Conservation (phyloP, 805 yeast genomes). For the Nakazawaea ambrosiae region DNA sequence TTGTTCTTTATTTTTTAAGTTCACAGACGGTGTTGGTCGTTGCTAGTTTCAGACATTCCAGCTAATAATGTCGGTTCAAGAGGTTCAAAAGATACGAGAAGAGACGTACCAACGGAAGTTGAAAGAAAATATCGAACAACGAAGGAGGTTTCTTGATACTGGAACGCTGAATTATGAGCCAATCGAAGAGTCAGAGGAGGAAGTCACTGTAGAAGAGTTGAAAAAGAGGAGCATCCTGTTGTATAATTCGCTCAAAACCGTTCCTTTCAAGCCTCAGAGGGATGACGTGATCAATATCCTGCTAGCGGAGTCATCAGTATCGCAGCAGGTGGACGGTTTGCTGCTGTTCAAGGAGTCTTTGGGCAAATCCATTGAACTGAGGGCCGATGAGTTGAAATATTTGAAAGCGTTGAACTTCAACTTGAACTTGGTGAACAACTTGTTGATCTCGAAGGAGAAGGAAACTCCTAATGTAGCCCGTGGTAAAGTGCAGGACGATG, state of each 20-base stretch:
- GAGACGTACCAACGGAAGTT: constrained; percentile 9
- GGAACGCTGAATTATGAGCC: neutral
- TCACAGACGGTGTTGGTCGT: no score
- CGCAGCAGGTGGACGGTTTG: constrained; percentile 12
- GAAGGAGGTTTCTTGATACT: neutral
- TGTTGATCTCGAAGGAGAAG: constrained; percentile 9
- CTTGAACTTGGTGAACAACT: constrained; percentile 8
- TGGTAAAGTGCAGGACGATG: neutral
- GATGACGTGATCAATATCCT: constrained; percentile 21
- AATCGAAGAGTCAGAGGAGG: neutral
- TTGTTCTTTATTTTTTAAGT: no score
- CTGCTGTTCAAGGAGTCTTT: constrained; percentile 5
- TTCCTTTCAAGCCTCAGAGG: constrained; percentile 23
- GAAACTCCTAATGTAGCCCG: constrained; percentile 8
- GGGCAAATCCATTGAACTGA: neutral
- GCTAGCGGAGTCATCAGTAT: constrained; percentile 16
- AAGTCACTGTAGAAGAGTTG: constrained; percentile 2
- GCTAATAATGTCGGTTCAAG: neutral
- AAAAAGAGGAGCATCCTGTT: constrained; percentile 16
- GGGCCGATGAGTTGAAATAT: neutral
- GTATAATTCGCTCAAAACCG: constrained; percentile 17
- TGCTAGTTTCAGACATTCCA: no score
- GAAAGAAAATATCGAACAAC: constrained; percentile 7
- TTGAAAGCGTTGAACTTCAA: constrained; percentile 9
- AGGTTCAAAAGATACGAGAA: constrained; percentile 4